phyloP scores from a whole-genome alignment of 106 monocot species.

The Chionographis japonica region DNA sequence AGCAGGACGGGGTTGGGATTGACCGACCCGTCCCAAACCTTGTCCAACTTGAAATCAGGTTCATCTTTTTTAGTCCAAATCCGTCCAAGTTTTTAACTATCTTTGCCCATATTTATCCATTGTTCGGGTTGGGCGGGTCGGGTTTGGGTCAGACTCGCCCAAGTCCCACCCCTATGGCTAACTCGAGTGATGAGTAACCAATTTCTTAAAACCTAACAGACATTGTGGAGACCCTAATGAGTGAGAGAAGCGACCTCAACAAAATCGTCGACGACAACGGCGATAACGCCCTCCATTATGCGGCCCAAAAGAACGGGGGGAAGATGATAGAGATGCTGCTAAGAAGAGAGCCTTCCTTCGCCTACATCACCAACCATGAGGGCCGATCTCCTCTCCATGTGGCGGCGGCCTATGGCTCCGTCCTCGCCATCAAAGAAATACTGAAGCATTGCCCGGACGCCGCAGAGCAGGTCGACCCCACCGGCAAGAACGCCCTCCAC shows the following conservation, averaged over 20 bases:
- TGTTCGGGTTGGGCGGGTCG: too few species aligned
- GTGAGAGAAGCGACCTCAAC: slow-evolving; percentile 9
- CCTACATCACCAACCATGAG: slow-evolving; percentile 11
- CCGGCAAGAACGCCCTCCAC: slow-evolving; percentile 26
- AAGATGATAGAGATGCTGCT: slow-evolving; percentile 26
- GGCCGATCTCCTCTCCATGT: slow-evolving; percentile 23
- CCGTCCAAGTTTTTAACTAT: too few species aligned
- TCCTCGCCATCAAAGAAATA: slow-evolving; percentile 18
- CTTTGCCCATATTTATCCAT: too few species aligned
- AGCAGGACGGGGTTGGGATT: too few species aligned
- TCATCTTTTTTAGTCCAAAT: too few species aligned
- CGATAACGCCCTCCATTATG: slow-evolving; percentile 35
- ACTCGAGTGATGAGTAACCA: neutral
- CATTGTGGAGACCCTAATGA: slow-evolving; percentile 20
- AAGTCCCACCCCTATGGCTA: too few species aligned
- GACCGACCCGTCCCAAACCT: too few species aligned
- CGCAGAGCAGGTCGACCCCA: slow-evolving; percentile 16
- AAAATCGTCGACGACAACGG: slow-evolving; percentile 7
- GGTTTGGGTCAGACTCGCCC: too few species aligned
- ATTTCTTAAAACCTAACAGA: neutral
- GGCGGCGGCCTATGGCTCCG: slow-evolving; percentile 21
- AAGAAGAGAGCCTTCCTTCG: slow-evolving; percentile 9
- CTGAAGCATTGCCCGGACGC: slow-evolving; percentile 32
- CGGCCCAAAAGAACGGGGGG: slow-evolving; percentile 20
- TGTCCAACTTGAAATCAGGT: too few species aligned